These are phyloP conservation scores for Termitomyces bulborhizus DNA, from an alignment of 768 basidiomycete species.

Conservation along the genomic window DNA sequence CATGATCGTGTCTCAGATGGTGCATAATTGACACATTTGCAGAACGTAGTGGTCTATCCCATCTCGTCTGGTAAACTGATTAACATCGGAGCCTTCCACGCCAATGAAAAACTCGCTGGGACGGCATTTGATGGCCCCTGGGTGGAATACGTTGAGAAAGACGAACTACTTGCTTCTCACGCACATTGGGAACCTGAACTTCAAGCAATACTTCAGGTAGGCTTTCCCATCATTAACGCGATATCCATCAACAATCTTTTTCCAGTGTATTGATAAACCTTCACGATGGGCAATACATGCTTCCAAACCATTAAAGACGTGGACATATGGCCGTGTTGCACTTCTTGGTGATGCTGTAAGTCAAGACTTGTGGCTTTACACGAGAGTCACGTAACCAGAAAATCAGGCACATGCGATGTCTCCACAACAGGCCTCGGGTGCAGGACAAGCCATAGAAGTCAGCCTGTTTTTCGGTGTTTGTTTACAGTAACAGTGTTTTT, in stretches of 20 bases:
- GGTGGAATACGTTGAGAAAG: conserved; percentile 29
- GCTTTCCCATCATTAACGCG: not conserved
- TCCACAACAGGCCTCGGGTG: conserved; percentile 9
- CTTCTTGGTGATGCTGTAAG: conserved; percentile 41
- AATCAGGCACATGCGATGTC: conserved; percentile 9
- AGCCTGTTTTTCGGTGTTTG: not conserved
- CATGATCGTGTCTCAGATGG: not conserved
- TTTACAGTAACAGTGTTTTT: not conserved
- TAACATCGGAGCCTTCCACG: conserved; percentile 24
- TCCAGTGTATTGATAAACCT: conserved; percentile 27
- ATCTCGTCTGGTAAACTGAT: conserved; percentile 25
- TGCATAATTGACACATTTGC: not conserved
- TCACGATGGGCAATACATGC: conserved; percentile 36
- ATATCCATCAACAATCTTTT: not conserved
- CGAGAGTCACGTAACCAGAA: not conserved
- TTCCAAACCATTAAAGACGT: conserved; percentile 29
- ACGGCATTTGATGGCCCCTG: conserved; percentile 25
- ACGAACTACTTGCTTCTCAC: conserved; percentile 33
- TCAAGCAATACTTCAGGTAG: conserved; percentile 25
- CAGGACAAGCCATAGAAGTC: conserved; percentile 8
- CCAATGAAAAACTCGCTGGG: conserved; percentile 22
- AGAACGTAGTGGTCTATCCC: conserved; percentile 29
- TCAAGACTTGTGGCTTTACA: not conserved
- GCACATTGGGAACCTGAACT: conserved; percentile 40
- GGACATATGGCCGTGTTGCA: conserved; percentile 29